Evolutionary conservation across 306 rosid species (phyloP), one percentile per base, ranked within the genome.

Genomic region (Cicer yamashitae): DNA sequence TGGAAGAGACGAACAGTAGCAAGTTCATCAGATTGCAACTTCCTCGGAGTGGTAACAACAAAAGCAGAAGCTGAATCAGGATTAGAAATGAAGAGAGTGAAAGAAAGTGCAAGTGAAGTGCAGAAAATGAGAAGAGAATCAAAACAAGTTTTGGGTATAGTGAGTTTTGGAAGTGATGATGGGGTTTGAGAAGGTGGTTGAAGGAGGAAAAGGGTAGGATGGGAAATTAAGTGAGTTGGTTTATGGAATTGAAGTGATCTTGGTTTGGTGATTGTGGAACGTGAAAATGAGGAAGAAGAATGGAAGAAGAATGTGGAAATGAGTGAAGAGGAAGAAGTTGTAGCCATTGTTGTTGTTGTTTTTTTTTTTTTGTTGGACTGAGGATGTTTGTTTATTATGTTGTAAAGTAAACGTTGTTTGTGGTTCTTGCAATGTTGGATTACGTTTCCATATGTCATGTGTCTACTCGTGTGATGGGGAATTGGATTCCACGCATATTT

Each of bases 1-100:
- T 87, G 96, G 60, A 96, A 90, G 54, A 96, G 93, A 22, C 96
- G 92, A 63, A 96, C 98, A 0, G 99, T 96, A 11, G 99, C 97
- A 72, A 92, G 99, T 83, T 96, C 98, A 81, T 96, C 98, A 64
- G 93, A 58, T 79, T 96, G 96, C 20, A 96, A 54, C 81, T 89
- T 96, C 77, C 92, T 82, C 7, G 90, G 90, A 2, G 96, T 11
- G 57, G 89, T 85, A 73, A 88, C 88, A 7, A 96, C 93, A 67
- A 96, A 92, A 45, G 99, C 97, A 7, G 92, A 77, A 44, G 99
- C 96, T 10, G 93, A 47, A 53, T 90, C 91, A 10, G 82, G 87
- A 76, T 87, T 89, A 20, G 87, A 61, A 43, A 96, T n/a, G 54
- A 92, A 65, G 44, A 96, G 80, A 10, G 93, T 79, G n/a, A 86